Percentiles rank a stretch among this genome's conserved stretches.
Conservation (phyloP, 306 rosid species). For the Castanopsis chinensis region DNA sequence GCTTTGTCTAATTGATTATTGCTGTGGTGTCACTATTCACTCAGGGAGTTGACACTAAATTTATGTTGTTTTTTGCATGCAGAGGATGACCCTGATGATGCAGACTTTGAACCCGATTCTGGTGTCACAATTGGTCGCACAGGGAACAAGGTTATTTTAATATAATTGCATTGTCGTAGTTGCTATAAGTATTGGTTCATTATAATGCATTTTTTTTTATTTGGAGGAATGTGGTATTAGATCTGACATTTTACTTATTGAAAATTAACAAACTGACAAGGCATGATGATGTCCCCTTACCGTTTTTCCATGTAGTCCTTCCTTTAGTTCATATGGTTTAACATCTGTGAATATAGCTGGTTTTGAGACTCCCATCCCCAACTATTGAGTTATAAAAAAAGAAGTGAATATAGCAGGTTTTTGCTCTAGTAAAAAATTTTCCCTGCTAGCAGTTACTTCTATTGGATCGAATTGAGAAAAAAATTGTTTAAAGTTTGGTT, state of each 20-base stretch:
- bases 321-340: background rate
- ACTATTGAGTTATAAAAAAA: too few relatives aligned
- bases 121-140: conserved; percentile 53
- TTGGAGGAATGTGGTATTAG: background rate
- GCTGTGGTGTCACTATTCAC: conserved; percentile 15
- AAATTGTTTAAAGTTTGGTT: background rate
- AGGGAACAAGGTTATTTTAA: conserved; percentile 58
- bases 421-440: background rate
- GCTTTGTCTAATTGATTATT: conserved; percentile 6
- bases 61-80: conserved; percentile 35
- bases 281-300: background rate
- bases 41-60: background rate
- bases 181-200: conserved; percentile 21
- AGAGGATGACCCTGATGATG: conserved; percentile 98
- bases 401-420: background rate
- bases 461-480: background rate
- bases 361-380: too few relatives aligned
- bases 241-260: background rate
- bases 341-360: background rate
- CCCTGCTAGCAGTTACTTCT: background rate
- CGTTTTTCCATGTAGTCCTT: background rate
- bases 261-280: background rate
- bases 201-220: background rate
- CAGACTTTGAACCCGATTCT: conserved; percentile 81
- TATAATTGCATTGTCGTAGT: background rate